phyloP scores from a whole-genome alignment of 2,329 filamentous ascomycete species.

The Juglanconis sp. region DNA sequence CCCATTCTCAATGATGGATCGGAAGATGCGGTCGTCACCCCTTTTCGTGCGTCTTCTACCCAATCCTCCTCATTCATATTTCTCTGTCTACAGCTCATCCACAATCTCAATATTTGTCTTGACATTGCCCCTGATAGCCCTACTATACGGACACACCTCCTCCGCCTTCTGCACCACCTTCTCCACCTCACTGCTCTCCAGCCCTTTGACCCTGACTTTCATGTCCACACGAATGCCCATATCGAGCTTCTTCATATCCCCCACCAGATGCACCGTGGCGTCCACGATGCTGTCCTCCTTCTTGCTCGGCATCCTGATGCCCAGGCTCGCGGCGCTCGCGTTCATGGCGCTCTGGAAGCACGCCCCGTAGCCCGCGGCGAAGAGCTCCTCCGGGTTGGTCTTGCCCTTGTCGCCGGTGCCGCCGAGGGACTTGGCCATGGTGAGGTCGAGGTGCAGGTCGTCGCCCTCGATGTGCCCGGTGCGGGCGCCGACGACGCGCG shows the following conservation, averaged over 20 bases:
- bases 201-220: conserved; percentile 33
- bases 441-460: conserved; percentile 31
- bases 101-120: conserved; percentile 25
- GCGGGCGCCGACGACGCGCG: conserved; percentile 36
- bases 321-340: conserved; percentile 35
- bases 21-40: neutral
- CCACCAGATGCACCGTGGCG: conserved; percentile 41
- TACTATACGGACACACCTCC: conserved; percentile 28
- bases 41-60: neutral
- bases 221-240: conserved; percentile 42
- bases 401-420: conserved; percentile 36
- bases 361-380: conserved; percentile 44
- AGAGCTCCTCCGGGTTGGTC: conserved; percentile 46
- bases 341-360: conserved; percentile 47
- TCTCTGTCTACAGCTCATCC: neutral
- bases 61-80: neutral
- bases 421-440: conserved; percentile 41
- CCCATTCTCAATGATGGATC: neutral
- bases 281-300: conserved; percentile 36
- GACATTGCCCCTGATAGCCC: conserved; percentile 27
- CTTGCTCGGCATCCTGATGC: conserved; percentile 37
- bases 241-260: conserved; percentile 41
- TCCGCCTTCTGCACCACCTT: conserved; percentile 26
- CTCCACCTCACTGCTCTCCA: conserved; percentile 24
- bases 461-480: conserved; percentile 27